A percentile compares a stretch with the other conserved stretches of the same genome.
phyloP scores from a whole-genome alignment of 2,329 filamentous ascomycete species.

The Pseudocercospora cruenta region DNA sequence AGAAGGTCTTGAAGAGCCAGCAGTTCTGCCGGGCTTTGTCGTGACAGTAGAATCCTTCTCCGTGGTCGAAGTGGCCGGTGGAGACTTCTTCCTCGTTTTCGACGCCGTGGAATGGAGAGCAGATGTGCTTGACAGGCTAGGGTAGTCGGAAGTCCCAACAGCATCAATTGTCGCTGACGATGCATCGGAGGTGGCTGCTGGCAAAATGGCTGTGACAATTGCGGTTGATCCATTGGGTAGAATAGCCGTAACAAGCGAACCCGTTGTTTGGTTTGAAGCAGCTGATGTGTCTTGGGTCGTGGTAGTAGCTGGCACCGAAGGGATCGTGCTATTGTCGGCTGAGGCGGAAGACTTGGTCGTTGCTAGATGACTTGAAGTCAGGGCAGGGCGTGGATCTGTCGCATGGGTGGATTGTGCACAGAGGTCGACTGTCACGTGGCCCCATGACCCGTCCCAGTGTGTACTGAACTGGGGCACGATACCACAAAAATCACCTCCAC shows the following conservation, averaged over 20 bases:
- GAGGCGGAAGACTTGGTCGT: background rate
- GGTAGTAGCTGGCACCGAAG: background rate
- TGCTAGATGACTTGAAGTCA: background rate
- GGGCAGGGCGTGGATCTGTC: background rate
- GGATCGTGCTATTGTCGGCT: too few relatives aligned
- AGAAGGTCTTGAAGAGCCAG: too few relatives aligned
- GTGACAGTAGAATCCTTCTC: too few relatives aligned
- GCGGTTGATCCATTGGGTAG: background rate
- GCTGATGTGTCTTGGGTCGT: background rate
- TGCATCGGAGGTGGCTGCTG: background rate
- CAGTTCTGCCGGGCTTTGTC: too few relatives aligned
- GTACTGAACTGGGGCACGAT: background rate
- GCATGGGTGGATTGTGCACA: background rate
- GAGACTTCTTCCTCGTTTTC: too few relatives aligned
- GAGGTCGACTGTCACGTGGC: background rate
- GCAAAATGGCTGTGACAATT: background rate
- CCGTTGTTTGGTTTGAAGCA: background rate
- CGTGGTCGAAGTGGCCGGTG: too few relatives aligned
- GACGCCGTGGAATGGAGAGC: too few relatives aligned
- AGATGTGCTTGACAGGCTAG: background rate
- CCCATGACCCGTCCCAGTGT: background rate
- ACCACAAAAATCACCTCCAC: background rate
- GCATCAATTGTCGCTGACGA: background rate
- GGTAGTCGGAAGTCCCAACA: background rate
- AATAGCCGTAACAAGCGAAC: background rate